Evolutionary conservation across 2,329 filamentous ascomycete genomes (phyloP).

Genomic region (Grosmannia huntii): DNA sequence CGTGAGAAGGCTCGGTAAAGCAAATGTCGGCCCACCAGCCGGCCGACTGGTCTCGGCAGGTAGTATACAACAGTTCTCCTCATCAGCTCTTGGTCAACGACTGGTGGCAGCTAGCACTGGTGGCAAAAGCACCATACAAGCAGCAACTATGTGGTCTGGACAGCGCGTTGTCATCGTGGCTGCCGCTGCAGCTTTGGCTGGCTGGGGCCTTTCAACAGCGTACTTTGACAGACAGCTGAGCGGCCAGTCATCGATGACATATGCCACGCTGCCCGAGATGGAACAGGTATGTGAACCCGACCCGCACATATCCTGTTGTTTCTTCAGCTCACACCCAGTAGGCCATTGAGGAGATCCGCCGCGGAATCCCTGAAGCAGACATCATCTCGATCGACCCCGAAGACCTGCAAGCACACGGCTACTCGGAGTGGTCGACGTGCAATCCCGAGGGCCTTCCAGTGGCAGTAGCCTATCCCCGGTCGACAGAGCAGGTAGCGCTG

Average conservation of each 20-base stretch:
- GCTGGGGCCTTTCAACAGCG: conserved; percentile 27
- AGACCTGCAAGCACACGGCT: conserved; percentile 49
- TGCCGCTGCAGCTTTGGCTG: conserved; percentile 24
- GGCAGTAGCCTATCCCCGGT: conserved; percentile 50
- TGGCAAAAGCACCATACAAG: neutral
- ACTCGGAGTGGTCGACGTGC: conserved; percentile 52
- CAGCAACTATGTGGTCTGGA: conserved; percentile 15
- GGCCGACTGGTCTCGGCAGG: neutral
- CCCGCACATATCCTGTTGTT: neutral
- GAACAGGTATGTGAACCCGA: conserved; percentile 19
- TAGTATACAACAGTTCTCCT: neutral
- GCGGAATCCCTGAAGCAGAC: conserved; percentile 26
- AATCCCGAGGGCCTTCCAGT: conserved; percentile 49
- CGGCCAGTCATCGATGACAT: conserved; percentile 15
- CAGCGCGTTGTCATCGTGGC: conserved; percentile 25
- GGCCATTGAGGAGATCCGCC: conserved; percentile 1
- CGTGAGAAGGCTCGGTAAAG: neutral
- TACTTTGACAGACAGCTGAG: conserved; percentile 12
- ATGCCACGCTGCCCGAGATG: conserved; percentile 31
- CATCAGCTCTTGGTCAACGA: neutral
- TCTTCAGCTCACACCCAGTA: neutral
- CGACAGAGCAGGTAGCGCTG: conserved; percentile 44
- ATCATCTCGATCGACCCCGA: conserved; percentile 51
- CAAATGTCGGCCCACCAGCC: neutral
- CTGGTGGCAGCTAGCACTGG: neutral